Evolutionary conservation across 495 filamentous ascomycete species (phyloP), one percentile per base, ranked within the genome.

Genomic region (Penicillium crystallinum): DNA sequence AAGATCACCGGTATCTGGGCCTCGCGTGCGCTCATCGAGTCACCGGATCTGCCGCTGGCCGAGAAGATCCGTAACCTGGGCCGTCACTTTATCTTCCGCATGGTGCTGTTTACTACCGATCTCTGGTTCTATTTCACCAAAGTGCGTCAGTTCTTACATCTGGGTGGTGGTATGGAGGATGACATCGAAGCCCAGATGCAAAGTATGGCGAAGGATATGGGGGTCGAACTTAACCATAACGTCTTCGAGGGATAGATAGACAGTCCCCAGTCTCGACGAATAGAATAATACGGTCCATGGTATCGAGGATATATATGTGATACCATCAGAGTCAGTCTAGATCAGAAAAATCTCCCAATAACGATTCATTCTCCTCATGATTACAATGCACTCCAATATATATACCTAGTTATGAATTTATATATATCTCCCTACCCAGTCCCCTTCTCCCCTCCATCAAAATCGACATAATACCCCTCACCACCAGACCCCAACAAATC

Each of bases 1-100:
- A 97, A 96, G 74, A 90, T 96, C 59, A 96, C 91, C 31, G 92
- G 91, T 12, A 77, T 78, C 34, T 97, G 93, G 93, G 93, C 93
- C 0, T 87, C 81, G 34, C 74, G 88, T 9, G 87, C 87, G 43
- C 68, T 95, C 12, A 87, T 82, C 22, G 86, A 93, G 59, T 80
- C 80, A 43, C 72, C 77, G 42, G 78, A 83, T 66, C 74, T 88
- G 34, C 74, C 74, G 8, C 77, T 80, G 57, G 40, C 55, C 5
- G 72, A 86, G 65, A 74, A 83, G 57, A 67, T 81, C 40, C 61
- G 75, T 9, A 84, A 85, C 62, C 76, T 75, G 18, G 81, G 81
- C 33, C 72, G 78, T 5, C 92, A 98, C 69, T 19, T 95, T 9
- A 46, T 95, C 6, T 98, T 97, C 72, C 83, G 81, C 49, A 60